These are phyloP conservation scores for Penicillium sumatraense DNA, from an alignment of 2,329 filamentous ascomycete species.

Conservation along the genomic window DNA sequence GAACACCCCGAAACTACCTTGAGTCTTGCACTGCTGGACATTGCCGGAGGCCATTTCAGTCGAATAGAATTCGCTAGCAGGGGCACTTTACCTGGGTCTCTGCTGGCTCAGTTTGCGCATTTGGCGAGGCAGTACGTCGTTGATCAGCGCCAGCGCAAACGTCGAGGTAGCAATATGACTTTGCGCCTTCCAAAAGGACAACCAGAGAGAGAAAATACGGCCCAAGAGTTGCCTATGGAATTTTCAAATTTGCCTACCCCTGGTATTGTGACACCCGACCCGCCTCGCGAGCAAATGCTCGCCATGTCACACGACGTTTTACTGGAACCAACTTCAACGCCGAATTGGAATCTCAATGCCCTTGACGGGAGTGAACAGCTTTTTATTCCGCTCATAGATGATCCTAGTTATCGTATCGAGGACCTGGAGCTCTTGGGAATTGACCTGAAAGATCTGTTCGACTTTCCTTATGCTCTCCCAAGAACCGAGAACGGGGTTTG, in stretches of 20 bases:
- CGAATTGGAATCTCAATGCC: not conserved
- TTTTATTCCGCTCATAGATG: not conserved
- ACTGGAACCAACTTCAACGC: not conserved
- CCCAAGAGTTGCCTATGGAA: too few species aligned
- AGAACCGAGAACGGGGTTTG: too few species aligned
- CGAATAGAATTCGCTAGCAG: constrained; percentile 44
- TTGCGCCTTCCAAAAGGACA: too few species aligned
- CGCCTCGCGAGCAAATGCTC: too few species aligned
- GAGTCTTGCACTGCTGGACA: constrained; percentile 48
- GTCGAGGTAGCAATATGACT: too few species aligned
- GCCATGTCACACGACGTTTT: too few species aligned
- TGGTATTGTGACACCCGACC: too few species aligned
- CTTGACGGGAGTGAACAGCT: not conserved
- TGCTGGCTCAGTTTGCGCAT: constrained; percentile 47
- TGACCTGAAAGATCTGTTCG: not conserved
- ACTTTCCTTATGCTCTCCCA: not conserved
- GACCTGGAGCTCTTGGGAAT: not conserved
- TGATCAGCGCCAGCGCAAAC: too few species aligned
- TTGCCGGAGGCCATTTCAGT: constrained; percentile 50
- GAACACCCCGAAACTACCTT: constrained; percentile 37
- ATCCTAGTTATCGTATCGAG: not conserved
- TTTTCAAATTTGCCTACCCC: too few species aligned
- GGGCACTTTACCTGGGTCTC: constrained; percentile 41
- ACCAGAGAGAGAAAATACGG: too few species aligned
- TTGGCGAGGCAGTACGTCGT: constrained; percentile 49